Evolutionary conservation across 768 basidiomycete species (phyloP).

Genomic region (Kondoa subrosea): DNA sequence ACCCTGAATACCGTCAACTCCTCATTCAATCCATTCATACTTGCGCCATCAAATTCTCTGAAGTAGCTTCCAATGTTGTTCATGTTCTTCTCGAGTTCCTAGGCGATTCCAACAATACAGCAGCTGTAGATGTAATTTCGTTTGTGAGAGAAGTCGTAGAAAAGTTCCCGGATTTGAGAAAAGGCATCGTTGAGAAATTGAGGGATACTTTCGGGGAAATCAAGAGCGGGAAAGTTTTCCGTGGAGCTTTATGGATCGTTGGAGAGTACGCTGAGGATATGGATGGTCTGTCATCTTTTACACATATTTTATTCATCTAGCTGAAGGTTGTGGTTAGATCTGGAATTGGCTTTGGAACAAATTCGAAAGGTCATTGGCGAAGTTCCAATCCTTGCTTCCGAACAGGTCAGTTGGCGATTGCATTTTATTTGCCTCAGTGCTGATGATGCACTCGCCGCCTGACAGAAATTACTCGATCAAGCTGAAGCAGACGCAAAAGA

Average conservation of each 20-base stretch:
- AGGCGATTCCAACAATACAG: constrained; percentile 83
- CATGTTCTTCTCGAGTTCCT: constrained; percentile 67
- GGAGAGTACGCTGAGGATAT: constrained; percentile 68
- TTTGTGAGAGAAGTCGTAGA: constrained; percentile 87
- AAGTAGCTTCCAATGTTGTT: constrained; percentile 82
- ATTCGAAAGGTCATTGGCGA: constrained; percentile 77
- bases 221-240: constrained; percentile 91
- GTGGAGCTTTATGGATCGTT: constrained; percentile 93
- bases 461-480: constrained; percentile 50
- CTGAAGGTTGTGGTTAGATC: constrained; percentile 37
- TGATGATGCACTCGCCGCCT: background rate
- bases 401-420: constrained; percentile 49
- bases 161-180: constrained; percentile 77
- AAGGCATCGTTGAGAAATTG: constrained; percentile 68
- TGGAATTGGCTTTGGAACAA: constrained; percentile 55
- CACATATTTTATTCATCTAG: background rate
- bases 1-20: constrained; percentile 83
- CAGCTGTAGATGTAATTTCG: constrained; percentile 84
- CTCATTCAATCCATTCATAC: constrained; percentile 95
- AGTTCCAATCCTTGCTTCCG: constrained; percentile 87
- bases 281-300: constrained; percentile 31
- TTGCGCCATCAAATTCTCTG: constrained; percentile 88
- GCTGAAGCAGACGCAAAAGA: constrained; percentile 45
- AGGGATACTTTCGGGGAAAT: constrained; percentile 64
- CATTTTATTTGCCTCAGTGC: background rate